phyloP scores from a whole-genome alignment of 2,329 filamentous ascomycete species.

The Aureobasidium sp. region DNA sequence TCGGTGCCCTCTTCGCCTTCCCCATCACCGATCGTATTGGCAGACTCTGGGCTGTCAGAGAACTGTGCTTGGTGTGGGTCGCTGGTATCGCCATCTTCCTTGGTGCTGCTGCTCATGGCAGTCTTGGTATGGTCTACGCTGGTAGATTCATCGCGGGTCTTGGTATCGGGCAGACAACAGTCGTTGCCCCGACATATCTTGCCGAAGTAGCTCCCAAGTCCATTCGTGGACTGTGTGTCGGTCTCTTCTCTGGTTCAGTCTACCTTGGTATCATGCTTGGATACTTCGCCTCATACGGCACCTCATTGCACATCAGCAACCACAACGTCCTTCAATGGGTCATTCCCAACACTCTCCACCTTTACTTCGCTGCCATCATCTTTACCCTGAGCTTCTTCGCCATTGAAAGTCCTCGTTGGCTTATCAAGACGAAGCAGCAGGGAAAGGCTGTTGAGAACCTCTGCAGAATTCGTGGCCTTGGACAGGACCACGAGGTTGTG shows the following conservation, averaged over 20 bases:
- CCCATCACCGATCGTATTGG: constrained; percentile 28
- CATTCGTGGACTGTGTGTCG: constrained; percentile 58
- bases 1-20: constrained; percentile 55
- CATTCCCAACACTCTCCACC: constrained; percentile 65
- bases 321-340: constrained; percentile 43
- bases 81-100: constrained; percentile 35
- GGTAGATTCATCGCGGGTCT: constrained; percentile 36
- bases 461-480: constrained; percentile 25
- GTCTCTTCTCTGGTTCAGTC: constrained; percentile 62
- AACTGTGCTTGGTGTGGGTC: constrained; percentile 25
- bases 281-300: constrained; percentile 61
- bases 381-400: constrained; percentile 52
- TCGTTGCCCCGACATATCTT: constrained; percentile 55
- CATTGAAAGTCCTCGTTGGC: constrained; percentile 28
- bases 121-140: constrained; percentile 30
- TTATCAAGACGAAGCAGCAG: constrained; percentile 27
- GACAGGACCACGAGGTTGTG: constrained; percentile 26
- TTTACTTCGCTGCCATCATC: constrained; percentile 70
- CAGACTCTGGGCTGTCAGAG: constrained; percentile 25
- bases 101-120: constrained; percentile 34
- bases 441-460: constrained; percentile 26
- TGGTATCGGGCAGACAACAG: constrained; percentile 44
- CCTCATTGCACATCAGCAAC: constrained; percentile 45
- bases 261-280: constrained; percentile 48
- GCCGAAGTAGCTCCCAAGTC: constrained; percentile 39